Base-by-base conservation (phyloP, 192 early-diverging fungal species). In the Entomortierella parvispora region DNA sequence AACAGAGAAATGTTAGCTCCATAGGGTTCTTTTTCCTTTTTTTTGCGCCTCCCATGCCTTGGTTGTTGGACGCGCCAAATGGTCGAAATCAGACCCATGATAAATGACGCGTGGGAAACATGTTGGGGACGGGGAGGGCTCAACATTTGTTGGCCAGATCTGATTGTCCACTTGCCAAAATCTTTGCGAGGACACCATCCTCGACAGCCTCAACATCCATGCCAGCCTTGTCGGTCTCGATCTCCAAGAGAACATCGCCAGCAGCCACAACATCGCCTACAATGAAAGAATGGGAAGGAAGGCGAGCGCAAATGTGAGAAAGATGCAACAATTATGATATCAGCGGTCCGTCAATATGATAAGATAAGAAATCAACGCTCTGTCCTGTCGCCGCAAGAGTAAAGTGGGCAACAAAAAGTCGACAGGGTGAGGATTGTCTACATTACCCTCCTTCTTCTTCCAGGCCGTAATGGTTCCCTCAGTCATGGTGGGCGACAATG, bases 191-290 rank as follows among this genome's bases (percentile, higher is more conserved):
- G 69, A 93, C 91, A 32, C 97, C 97, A 79, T 99, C 97, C 43
- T 99, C 97, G 77, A 94, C 92, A 80, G 93, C 96, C 75, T 99
- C 97, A 65, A 99, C 94, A 81, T 99, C 97, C 92, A 99, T 99
- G 83, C 95, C 93, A 40, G 97, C 97, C 87, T 99, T 99, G 80
- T 99, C 97, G 10, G 97, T 97, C 80, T 97, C 96, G 56, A 99
- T 92, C 84, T 96, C 97, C 23, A 96, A 88, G 20, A 99, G 83
- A 32, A 97, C 92, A 80, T 99, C 97, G 52, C 97, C 97, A 29
- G 95, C 92, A 65, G 79, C 72, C 69, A 99, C 90, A 74, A 84
- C 81, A 78, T 99, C 96, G 28, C 97, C 97, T 74, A 93, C 5
- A 56, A 34, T 1, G 20, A 9, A 40, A 40, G 18, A 34, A 20